Percentiles rank a stretch among this genome's conserved stretches.
Evolutionary conservation across 441 rosid genomes (phyloP).

Genomic region (Pelargonium myrrhifolium): DNA sequence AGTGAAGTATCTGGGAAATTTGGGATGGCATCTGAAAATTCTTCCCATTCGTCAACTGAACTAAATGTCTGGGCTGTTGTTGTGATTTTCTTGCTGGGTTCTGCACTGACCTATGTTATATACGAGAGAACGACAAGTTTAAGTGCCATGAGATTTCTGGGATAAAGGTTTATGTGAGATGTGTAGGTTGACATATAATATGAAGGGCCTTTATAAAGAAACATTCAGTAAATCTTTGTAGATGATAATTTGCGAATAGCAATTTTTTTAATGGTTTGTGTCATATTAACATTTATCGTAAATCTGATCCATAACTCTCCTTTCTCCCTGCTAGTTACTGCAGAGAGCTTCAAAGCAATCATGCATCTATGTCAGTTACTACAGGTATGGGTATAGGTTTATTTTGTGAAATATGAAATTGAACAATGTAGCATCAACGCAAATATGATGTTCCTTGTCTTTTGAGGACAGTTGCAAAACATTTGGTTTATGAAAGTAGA

Average conservation of each 20-base stretch:
- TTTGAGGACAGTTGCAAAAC: too few relatives aligned
- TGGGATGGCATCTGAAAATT: slow-evolving; percentile 39
- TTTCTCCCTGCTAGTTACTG: neutral
- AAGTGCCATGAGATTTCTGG: neutral
- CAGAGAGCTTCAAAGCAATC: neutral
- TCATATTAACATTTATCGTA: neutral
- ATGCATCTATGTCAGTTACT: neutral
- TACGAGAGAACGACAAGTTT: neutral
- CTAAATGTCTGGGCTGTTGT: slow-evolving; percentile 25
- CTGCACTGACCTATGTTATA: slow-evolving; percentile 30
- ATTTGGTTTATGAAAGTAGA: too few relatives aligned
- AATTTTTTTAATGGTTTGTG: neutral
- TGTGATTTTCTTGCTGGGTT: slow-evolving; percentile 28
- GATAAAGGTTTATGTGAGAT: neutral
- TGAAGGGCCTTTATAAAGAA: neutral
- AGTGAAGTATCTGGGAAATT: slow-evolving; percentile 33
- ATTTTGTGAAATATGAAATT: neutral
- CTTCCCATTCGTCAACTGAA: slow-evolving; percentile 33
- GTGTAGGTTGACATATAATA: neutral
- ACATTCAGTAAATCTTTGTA: neutral
- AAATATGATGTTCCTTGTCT: too few relatives aligned
- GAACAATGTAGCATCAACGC: too few relatives aligned
- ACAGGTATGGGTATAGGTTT: neutral
- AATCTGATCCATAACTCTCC: neutral
- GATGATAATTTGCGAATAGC: neutral